These are phyloP conservation scores for Diaporthe sp. DNA, from an alignment of 2,329 filamentous ascomycete genomes.

Conservation along the genomic window DNA sequence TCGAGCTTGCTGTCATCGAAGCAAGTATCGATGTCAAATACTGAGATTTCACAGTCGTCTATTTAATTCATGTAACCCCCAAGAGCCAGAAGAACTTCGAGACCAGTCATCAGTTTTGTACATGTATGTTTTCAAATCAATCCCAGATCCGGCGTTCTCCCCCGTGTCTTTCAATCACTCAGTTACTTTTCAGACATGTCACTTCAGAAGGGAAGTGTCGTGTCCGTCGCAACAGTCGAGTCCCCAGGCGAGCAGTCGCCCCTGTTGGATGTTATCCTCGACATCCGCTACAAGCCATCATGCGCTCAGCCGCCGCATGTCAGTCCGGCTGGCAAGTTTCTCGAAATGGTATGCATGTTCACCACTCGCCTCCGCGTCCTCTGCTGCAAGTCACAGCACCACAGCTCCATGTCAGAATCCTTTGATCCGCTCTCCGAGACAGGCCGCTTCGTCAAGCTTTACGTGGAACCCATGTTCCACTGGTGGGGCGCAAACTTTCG, in stretches of 20 bases:
- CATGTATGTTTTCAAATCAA: background rate
- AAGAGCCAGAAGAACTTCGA: background rate
- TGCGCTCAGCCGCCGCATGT: background rate
- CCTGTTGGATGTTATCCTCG: background rate
- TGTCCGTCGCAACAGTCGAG: background rate
- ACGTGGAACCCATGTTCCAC: conserved; percentile 42
- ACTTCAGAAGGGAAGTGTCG: background rate
- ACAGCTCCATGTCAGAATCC: conserved; percentile 3
- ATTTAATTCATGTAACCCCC: background rate
- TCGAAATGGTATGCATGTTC: background rate
- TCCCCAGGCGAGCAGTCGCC: background rate
- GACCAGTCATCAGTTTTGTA: background rate
- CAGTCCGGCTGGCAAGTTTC: background rate
- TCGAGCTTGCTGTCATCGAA: background rate
- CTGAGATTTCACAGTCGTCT: background rate
- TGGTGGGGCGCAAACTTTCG: conserved; percentile 43
- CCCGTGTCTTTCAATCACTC: background rate
- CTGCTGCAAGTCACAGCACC: background rate
- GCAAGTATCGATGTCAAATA: background rate
- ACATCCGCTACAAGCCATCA: background rate
- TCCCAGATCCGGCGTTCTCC: background rate
- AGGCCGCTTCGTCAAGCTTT: conserved; percentile 1
- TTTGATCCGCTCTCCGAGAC: background rate
- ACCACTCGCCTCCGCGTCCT: background rate
- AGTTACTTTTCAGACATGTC: background rate